phyloP scores from a whole-genome alignment of 805 yeast genomes.

The Pichia eremophila region DNA sequence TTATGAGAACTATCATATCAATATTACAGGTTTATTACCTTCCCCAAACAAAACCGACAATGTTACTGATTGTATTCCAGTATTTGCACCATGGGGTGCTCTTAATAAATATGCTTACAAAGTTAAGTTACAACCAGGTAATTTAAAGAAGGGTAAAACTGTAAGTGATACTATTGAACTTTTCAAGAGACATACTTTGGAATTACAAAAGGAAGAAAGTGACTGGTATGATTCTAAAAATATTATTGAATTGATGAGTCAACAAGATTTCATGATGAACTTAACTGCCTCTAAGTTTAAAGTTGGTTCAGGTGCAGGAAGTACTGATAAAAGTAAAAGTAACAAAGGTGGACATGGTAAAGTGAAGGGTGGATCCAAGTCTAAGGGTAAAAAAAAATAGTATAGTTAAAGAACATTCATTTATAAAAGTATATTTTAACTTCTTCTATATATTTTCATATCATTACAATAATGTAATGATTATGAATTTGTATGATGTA shows the following conservation, averaged over 20 bases:
- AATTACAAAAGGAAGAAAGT: conserved; percentile 22
- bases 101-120: conserved; percentile 68
- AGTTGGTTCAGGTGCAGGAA: conserved; percentile 39
- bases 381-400: conserved; percentile 1
- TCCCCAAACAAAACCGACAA: conserved; percentile 42
- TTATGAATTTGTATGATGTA: too few species aligned
- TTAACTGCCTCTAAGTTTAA: conserved; percentile 68
- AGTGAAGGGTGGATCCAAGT: conserved; percentile 13
- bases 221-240: conserved; percentile 71
- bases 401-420: background rate
- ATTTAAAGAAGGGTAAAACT: conserved; percentile 82
- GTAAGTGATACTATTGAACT: conserved; percentile 56
- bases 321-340: conserved; percentile 2
- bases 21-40: conserved; percentile 26
- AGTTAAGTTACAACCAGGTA: conserved; percentile 72
- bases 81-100: conserved; percentile 90
- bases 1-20: conserved; percentile 20
- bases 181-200: conserved; percentile 33
- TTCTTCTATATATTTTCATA: too few species aligned
- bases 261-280: conserved; percentile 56
- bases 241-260: conserved; percentile 44
- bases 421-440: background rate
- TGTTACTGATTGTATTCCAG: conserved; percentile 61
- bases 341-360: conserved; percentile 12
- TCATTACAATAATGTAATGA: too few species aligned